Conservation (phyloP, 2,329 filamentous ascomycete genomes). For the Didymella keratinophila region DNA sequence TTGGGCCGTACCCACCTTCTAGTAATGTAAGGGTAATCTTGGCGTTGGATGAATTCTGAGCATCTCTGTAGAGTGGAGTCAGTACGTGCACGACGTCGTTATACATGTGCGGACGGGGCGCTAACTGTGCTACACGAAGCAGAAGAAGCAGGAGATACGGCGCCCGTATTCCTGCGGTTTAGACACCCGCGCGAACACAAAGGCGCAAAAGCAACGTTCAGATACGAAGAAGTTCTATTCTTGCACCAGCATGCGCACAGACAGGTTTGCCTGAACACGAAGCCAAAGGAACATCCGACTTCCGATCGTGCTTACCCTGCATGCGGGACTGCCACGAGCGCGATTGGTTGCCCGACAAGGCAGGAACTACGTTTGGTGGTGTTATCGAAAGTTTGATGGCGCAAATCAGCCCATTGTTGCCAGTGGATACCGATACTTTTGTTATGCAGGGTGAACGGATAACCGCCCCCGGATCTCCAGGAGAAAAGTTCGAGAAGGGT, state of each 20-base stretch:
- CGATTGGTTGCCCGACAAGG: constrained; percentile 14
- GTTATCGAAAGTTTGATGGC: constrained; percentile 5
- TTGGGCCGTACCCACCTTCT: constrained; percentile 4
- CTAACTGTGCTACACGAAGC: constrained; percentile 3
- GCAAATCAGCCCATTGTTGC: constrained; percentile 8
- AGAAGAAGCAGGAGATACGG: constrained; percentile 4
- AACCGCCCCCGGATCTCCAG: constrained; percentile 21
- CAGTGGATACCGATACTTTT: constrained; percentile 5
- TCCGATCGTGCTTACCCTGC: constrained; percentile 19
- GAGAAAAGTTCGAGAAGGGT: constrained; percentile 10
- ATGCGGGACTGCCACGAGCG: constrained; percentile 11
- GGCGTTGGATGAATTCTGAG: constrained; percentile 2
- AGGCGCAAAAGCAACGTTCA: not conserved
- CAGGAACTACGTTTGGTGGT: constrained; percentile 12
- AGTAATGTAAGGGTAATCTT: constrained; percentile 17
- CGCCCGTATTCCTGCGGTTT: not conserved
- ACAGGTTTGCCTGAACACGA: constrained; percentile 7
- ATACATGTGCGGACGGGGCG: constrained; percentile 3
- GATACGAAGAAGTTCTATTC: constrained; percentile 7
- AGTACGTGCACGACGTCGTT: constrained; percentile 7
- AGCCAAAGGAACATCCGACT: constrained; percentile 10
- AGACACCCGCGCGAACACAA: constrained; percentile 1
- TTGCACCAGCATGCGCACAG: constrained; percentile 12
- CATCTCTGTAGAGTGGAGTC: constrained; percentile 2
- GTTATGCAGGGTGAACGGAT: constrained; percentile 19